A percentile compares a stretch with the other conserved stretches of the same genome.
phyloP scores from a whole-genome alignment of 2,329 filamentous ascomycete species.

The Alternaria dauci region DNA sequence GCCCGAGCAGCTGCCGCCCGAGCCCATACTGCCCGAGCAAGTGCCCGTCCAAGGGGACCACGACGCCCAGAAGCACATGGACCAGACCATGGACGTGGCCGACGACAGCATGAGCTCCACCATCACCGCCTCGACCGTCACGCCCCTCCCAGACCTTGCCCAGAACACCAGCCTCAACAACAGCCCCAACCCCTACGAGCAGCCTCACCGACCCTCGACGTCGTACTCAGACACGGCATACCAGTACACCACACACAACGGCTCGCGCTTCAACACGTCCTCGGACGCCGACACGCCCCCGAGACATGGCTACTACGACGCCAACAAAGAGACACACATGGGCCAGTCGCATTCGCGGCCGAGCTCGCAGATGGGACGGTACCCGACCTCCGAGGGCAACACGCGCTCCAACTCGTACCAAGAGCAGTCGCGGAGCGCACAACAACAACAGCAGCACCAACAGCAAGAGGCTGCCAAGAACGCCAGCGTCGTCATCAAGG shows the following conservation, averaged over 20 bases:
- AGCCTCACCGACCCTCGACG: conserved; percentile 60
- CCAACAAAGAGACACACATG: conserved; percentile 46
- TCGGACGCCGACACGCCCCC: conserved; percentile 58
- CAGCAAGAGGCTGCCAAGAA: conserved; percentile 56
- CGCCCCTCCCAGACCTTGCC: conserved; percentile 51
- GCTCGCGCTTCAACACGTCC: conserved; percentile 55
- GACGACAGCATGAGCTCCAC: conserved; percentile 60
- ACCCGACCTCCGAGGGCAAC: conserved; percentile 56
- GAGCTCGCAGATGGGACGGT: conserved; percentile 59
- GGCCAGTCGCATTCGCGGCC: conserved; percentile 55
- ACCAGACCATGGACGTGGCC: conserved; percentile 48
- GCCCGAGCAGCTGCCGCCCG: conserved; percentile 34
- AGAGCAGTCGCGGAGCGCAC: conserved; percentile 57
- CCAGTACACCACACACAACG: conserved; percentile 48
- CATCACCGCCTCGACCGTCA: conserved; percentile 52
- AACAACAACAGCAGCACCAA: conserved; percentile 28
- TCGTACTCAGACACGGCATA: conserved; percentile 62
- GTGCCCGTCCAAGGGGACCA: conserved; percentile 17
- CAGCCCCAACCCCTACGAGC: conserved; percentile 47
- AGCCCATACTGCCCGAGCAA: conserved; percentile 19
- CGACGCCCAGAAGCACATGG: conserved; percentile 46
- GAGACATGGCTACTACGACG: conserved; percentile 46
- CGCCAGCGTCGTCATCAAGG: conserved; percentile 91
- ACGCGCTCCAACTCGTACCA: conserved; percentile 53
- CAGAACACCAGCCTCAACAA: conserved; percentile 31